Percentiles rank a stretch among this genome's conserved stretches.
phyloP scores from a whole-genome alignment of 2,329 filamentous ascomycete genomes.

The Botrytis tulipae region DNA sequence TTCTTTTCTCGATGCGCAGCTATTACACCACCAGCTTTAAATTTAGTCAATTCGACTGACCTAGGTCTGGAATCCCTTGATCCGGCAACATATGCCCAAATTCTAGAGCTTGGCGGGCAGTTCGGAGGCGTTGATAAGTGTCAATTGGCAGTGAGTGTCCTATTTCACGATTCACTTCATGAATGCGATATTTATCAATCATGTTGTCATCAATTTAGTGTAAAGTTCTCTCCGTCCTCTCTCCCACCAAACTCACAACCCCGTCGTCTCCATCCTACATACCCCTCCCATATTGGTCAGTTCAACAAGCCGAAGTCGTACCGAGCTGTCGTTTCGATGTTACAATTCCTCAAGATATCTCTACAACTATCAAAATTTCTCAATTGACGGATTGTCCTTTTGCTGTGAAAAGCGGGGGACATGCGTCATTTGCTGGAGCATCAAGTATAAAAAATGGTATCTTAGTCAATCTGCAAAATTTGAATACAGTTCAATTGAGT shows the following conservation, averaged over 20 bases:
- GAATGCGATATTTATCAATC: neutral
- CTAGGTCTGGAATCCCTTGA: neutral
- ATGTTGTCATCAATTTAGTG: neutral
- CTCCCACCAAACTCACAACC: neutral
- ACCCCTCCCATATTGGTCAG: neutral
- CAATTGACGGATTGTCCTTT: conserved; percentile 23
- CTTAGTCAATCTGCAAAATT: conserved; percentile 46
- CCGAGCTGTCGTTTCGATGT: neutral
- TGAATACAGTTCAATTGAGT: conserved; percentile 32
- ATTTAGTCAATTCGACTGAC: neutral
- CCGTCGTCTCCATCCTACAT: neutral
- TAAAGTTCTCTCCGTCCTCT: neutral
- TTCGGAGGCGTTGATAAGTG: neutral
- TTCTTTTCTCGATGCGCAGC: neutral
- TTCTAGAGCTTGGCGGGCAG: neutral
- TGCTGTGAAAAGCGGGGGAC: conserved; percentile 30
- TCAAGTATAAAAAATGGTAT: conserved; percentile 51
- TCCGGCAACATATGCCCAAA: neutral
- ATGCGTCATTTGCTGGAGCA: conserved; percentile 43
- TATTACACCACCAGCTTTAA: neutral
- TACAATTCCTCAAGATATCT: neutral
- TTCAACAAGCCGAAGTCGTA: neutral
- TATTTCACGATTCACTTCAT: neutral
- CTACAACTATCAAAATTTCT: neutral
- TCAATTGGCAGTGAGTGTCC: neutral